Evolutionary conservation across 306 rosid species (phyloP).

Genomic region (Abrus pulchellus): DNA sequence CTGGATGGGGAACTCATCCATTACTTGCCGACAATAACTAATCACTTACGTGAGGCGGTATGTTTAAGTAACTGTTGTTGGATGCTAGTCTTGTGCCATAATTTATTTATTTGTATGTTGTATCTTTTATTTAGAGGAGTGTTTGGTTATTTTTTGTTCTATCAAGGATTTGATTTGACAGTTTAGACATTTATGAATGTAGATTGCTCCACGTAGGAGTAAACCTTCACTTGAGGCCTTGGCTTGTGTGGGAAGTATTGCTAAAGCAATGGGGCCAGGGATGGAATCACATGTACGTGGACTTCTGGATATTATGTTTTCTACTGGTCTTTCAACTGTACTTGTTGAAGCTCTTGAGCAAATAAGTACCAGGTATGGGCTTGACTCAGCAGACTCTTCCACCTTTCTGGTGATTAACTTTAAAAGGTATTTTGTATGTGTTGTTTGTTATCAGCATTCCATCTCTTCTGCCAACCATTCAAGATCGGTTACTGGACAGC

Average conservation of each 20-base stretch:
- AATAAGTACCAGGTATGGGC: constrained; percentile 72
- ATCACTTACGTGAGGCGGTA: constrained; percentile 97
- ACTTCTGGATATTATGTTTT: constrained; percentile 92
- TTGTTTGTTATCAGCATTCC: constrained; percentile 74
- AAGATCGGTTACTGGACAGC: constrained; percentile 90
- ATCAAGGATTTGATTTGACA: constrained; percentile 47
- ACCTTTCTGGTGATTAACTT: constrained; percentile 35
- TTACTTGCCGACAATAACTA: constrained; percentile 88
- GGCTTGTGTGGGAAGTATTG: constrained; percentile 98
- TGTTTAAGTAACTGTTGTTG: constrained; percentile 47
- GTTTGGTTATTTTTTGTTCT: constrained; percentile 39
- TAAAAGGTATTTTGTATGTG: constrained; percentile 16
- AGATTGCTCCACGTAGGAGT: constrained; percentile 99
- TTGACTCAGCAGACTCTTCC: constrained; percentile 26
- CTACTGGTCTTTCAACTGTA: constrained; percentile 87
- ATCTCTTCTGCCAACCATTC: constrained; percentile 87
- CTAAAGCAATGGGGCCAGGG: constrained; percentile 91
- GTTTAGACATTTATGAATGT: constrained; percentile 46
- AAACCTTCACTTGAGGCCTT: constrained; percentile 96
- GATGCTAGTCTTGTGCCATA: constrained; percentile 33
- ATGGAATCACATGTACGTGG: constrained; percentile 93
- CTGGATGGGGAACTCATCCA: constrained; percentile 89
- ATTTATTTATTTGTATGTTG: constrained; percentile 30
- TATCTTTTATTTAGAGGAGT: constrained; percentile 34
- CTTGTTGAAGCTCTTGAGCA: constrained; percentile 95